A percentile compares a stretch with the other conserved stretches of the same genome.
Conservation (phyloP, 345 rosid genomes). For the Stellera chamaejasme region DNA sequence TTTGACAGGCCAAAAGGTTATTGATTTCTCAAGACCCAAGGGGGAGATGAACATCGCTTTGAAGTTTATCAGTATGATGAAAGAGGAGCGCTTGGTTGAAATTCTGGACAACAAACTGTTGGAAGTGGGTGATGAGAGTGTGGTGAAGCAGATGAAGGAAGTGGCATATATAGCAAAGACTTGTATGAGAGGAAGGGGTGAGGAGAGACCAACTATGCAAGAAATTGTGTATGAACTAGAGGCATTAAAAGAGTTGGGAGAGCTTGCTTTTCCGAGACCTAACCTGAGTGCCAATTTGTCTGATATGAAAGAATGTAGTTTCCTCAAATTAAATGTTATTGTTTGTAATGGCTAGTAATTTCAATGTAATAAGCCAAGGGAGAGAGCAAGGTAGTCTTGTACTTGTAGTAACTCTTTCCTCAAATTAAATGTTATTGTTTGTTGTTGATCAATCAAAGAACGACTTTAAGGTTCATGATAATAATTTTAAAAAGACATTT, state of each 20-base stretch:
- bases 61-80: conserved; percentile 20
- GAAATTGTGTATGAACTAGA: conserved; percentile 25
- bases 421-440: too few relatives aligned
- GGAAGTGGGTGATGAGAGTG: conserved; percentile 7
- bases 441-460: too few relatives aligned
- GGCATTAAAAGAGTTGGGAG: conserved; percentile 7
- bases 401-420: too few relatives aligned
- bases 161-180: conserved; percentile 18
- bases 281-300: too few relatives aligned
- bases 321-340: too few relatives aligned
- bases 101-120: conserved; percentile 17
- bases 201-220: conserved; percentile 30
- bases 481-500: too few relatives aligned
- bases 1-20: conserved; percentile 23
- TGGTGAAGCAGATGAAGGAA: conserved; percentile 11
- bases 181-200: conserved; percentile 25
- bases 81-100: conserved; percentile 12
- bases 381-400: too few relatives aligned
- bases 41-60: conserved; percentile 22
- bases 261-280: too few relatives aligned
- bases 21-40: conserved; percentile 18
- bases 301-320: too few relatives aligned
- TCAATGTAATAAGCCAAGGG: too few relatives aligned
- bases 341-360: too few relatives aligned
- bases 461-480: too few relatives aligned